Conservation (phyloP, 306 rosid genomes). For the Macrotyloma uniflorum region DNA sequence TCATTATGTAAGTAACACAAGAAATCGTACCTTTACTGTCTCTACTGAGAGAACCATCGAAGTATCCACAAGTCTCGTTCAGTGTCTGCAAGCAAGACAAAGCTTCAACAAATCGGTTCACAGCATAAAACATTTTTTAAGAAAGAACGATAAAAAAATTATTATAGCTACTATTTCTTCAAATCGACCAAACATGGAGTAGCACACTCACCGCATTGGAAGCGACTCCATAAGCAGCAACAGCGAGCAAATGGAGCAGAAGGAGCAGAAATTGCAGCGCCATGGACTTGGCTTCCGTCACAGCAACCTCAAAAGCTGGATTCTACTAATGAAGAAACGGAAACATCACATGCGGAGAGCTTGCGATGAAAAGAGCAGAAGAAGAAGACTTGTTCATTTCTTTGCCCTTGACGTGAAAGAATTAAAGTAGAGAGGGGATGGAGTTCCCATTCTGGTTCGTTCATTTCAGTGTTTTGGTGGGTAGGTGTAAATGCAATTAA, state of each 20-base stretch:
- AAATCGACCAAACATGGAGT: neutral
- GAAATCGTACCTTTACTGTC: constrained; percentile 27
- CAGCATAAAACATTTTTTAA: neutral
- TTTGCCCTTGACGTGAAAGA: neutral
- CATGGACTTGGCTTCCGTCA: constrained; percentile 28
- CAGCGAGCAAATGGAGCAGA: constrained; percentile 19
- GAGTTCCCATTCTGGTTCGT: neutral
- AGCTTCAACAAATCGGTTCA: constrained; percentile 9
- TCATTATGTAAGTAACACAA: neutral
- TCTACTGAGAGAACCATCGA: constrained; percentile 35
- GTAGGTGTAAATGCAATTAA: constrained; percentile 26
- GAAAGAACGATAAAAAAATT: neutral
- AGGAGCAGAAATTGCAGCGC: constrained; percentile 29
- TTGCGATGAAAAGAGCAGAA: neutral
- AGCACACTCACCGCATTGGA: constrained; percentile 39
- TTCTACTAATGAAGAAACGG: neutral
- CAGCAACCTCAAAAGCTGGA: neutral
- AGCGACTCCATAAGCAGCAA: constrained; percentile 18
- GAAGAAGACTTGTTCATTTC: neutral
- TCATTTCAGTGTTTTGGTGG: constrained; percentile 2
- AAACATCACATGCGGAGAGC: neutral
- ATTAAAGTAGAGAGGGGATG: neutral
- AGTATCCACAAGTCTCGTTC: constrained; percentile 44
- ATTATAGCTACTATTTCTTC: no score
- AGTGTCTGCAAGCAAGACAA: constrained; percentile 38